Evolutionary conservation across 345 rosid genomes (phyloP).

Genomic region (Psidium friedrichsthalianum): DNA sequence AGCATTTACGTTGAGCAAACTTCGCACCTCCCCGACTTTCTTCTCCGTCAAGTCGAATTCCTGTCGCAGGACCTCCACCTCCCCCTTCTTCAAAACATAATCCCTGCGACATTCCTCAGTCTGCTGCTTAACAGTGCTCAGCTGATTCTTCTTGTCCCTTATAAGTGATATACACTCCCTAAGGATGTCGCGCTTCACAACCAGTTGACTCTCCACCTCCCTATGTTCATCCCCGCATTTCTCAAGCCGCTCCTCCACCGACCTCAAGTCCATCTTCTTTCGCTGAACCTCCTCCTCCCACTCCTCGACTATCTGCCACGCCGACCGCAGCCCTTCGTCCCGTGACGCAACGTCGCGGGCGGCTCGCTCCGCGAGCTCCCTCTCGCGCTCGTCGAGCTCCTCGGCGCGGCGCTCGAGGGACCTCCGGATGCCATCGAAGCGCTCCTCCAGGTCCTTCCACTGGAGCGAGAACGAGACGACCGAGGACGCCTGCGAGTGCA

Average conservation of each 20-base stretch:
- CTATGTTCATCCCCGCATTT: slow-evolving; percentile 1
- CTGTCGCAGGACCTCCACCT: background rate
- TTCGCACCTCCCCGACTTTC: background rate
- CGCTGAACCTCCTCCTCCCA: background rate
- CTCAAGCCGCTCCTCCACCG: background rate
- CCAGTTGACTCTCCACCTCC: background rate
- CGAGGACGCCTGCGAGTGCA: background rate
- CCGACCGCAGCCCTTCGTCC: background rate
- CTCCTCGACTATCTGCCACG: background rate
- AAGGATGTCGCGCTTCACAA: background rate
- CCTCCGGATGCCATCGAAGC: background rate
- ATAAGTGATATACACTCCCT: background rate
- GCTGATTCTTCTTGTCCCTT: background rate
- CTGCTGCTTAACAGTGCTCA: background rate
- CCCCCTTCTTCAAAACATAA: background rate
- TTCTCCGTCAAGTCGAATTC: background rate
- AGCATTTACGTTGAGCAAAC: too few relatives aligned
- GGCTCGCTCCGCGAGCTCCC: background rate
- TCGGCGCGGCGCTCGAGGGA: background rate
- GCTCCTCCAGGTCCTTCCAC: slow-evolving; percentile 8
- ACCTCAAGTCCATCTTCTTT: slow-evolving; percentile 8
- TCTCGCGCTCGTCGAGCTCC: background rate
- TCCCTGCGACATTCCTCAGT: background rate
- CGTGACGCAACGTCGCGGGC: background rate
- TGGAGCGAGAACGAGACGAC: background rate